Percentiles rank a stretch among this genome's conserved stretches.
Evolutionary conservation across 768 basidiomycete species (phyloP).

Genomic region (Hericium alpestre): DNA sequence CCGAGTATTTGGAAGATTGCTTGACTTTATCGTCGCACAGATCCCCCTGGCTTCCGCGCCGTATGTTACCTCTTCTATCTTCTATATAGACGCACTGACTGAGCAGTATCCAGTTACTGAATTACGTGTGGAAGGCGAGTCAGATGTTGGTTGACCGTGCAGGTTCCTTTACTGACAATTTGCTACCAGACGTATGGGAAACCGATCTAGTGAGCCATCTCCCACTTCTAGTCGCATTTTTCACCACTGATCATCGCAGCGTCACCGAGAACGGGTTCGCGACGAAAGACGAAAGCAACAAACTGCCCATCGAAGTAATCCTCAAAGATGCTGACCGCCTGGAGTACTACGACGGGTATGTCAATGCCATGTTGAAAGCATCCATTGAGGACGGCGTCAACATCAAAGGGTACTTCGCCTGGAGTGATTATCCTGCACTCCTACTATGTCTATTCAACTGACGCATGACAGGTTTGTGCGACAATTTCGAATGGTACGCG

Average conservation of each 20-base stretch:
- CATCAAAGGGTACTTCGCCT: conserved; percentile 28
- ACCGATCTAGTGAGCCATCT: conserved; percentile 24
- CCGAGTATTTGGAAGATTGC: neutral
- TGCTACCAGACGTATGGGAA: conserved; percentile 23
- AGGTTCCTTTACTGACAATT: neutral
- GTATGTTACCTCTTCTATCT: conserved; percentile 12
- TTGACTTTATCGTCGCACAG: conserved; percentile 7
- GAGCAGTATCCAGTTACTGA: conserved; percentile 19
- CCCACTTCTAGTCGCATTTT: neutral
- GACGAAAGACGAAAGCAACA: conserved; percentile 27
- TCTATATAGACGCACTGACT: neutral
- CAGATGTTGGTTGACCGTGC: neutral
- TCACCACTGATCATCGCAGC: conserved; percentile 9
- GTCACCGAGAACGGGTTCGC: conserved; percentile 38
- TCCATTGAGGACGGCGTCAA: conserved; percentile 27
- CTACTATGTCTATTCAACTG: neutral
- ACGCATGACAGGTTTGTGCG: conserved; percentile 22
- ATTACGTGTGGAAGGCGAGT: conserved; percentile 29
- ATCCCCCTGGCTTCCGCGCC: conserved; percentile 27
- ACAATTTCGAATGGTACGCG: conserved; percentile 34
- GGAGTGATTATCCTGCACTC: conserved; percentile 22
- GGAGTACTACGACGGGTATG: conserved; percentile 29
- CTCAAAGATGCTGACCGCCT: conserved; percentile 29
- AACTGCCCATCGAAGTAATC: conserved; percentile 23
- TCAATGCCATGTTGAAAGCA: conserved; percentile 27